Base-by-base conservation (phyloP, 1,284 basidiomycete species). In the Chiua sp. region DNA sequence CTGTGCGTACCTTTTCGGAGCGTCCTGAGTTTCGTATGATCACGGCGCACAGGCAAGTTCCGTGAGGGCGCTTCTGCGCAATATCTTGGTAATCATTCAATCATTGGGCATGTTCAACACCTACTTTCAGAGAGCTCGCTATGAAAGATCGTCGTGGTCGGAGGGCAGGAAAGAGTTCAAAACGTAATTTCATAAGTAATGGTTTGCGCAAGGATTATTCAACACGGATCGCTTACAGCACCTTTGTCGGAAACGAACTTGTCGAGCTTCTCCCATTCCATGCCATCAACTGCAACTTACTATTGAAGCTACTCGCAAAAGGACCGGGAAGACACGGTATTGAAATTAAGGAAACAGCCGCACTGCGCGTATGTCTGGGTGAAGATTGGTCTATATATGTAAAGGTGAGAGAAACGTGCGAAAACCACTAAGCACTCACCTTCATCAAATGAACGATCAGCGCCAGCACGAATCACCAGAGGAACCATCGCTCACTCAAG, bases 71-170 rank as follows among this genome's bases (percentile, higher is more conserved):
- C 48, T 78, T 75, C 91, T 93, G 63, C n/a, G 28, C 13, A 42
- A 10, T 47, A 8, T 23, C 8, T 57, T 3, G 42, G 54, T 42
- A 20, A 28, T n/a, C n/a, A n/a, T n/a, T n/a, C n/a, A n/a, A n/a
- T n/a, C n/a, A n/a, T n/a, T 28, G 37, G 15, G 10, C 5, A 3
- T 26, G 33, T 22, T 3, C 11, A 37, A 4, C n/a, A 4, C 62
- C 75, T 47, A 65, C 90, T 68, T 85, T 82, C 2, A 79, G 75
- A 4, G 91, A 92, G 62, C 90, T 93, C 2, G 97, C 92, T 59
- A 99, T 98, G 2, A 94, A 98, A 75, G 98, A 99, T 63, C 96
- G 88, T 20, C 97, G 81, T 2, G 93, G 87, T n/a, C 94, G 81
- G 22, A 98, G 78, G 3, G 87, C 83, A 18, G 94, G 93, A 63